These are phyloP conservation scores for Chaetomium sp. DNA, from an alignment of 2,329 filamentous ascomycete species.

Conservation along the genomic window DNA sequence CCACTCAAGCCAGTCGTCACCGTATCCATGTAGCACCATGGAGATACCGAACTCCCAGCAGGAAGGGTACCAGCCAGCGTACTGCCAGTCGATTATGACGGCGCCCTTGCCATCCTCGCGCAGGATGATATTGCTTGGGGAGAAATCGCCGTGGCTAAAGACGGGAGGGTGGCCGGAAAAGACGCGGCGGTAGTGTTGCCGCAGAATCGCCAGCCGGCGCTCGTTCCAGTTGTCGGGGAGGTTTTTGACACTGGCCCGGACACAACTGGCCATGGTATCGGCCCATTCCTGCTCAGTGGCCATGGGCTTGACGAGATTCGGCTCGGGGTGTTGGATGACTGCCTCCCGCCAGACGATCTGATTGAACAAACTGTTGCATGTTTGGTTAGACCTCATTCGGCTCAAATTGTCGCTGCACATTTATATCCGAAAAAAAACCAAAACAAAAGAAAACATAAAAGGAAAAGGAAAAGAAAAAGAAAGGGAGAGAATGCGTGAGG, in stretches of 20 bases:
- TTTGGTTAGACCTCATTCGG: too few relatives aligned
- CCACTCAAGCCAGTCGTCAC: not conserved
- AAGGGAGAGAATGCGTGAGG: too few relatives aligned
- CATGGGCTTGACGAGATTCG: not conserved
- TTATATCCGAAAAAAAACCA: too few relatives aligned
- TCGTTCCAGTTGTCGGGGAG: not conserved
- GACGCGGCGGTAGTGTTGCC: slow-evolving; percentile 1
- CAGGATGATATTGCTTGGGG: not conserved
- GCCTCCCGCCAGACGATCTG: too few relatives aligned
- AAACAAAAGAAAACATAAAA: too few relatives aligned
- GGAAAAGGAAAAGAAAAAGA: too few relatives aligned
- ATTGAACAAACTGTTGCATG: too few relatives aligned
- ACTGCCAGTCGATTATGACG: slow-evolving; percentile 5
- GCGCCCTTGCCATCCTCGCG: not conserved
- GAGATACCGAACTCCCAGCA: not conserved
- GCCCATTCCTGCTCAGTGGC: slow-evolving; percentile 3
- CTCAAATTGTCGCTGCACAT: too few relatives aligned
- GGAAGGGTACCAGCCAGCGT: slow-evolving; percentile 4
- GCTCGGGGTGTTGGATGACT: not conserved
- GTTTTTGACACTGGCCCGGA: not conserved
- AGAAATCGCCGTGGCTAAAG: not conserved
- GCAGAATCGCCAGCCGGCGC: not conserved
- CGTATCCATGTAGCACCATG: not conserved
- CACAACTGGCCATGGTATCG: not conserved
- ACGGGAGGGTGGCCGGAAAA: slow-evolving; percentile 1